Evolutionary conservation across 2,329 filamentous ascomycete genomes (phyloP).

Genomic region (Cladosporium sp.): DNA sequence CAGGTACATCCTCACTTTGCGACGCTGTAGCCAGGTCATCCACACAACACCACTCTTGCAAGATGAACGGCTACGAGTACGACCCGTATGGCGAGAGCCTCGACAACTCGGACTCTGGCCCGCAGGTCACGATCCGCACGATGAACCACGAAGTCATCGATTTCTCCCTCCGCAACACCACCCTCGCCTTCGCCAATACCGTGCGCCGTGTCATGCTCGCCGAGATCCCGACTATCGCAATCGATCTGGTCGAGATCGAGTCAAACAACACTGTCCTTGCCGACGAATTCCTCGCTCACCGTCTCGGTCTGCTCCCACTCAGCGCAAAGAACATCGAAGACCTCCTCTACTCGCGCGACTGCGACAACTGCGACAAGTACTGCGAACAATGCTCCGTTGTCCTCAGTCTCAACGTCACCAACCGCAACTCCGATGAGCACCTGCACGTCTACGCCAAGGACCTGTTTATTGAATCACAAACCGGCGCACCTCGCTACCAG

Average conservation of each 20-base stretch:
- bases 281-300: constrained; percentile 92
- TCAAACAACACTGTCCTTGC: constrained; percentile 92
- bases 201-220: constrained; percentile 86
- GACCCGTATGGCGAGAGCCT: constrained; percentile 23
- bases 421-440: constrained; percentile 72
- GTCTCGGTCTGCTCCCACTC: constrained; percentile 84
- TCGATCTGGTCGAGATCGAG: constrained; percentile 90
- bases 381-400: constrained; percentile 89
- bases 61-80: constrained; percentile 18
- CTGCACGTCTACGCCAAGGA: constrained; percentile 95
- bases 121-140: constrained; percentile 45
- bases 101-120: constrained; percentile 43
- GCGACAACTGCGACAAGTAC: constrained; percentile 83
- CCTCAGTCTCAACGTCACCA: constrained; percentile 69
- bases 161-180: constrained; percentile 85
- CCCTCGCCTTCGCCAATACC: constrained; percentile 88
- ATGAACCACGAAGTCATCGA: constrained; percentile 73
- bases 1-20: not conserved
- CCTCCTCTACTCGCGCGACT: constrained; percentile 85
- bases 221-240: constrained; percentile 90
- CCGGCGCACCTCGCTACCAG: constrained; percentile 58
- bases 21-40: not conserved
- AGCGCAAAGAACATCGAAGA: constrained; percentile 77
- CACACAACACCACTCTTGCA: not conserved
- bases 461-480: constrained; percentile 56